phyloP scores from a whole-genome alignment of 78 protist genomes.

The Dictyostelium citrinum region DNA sequence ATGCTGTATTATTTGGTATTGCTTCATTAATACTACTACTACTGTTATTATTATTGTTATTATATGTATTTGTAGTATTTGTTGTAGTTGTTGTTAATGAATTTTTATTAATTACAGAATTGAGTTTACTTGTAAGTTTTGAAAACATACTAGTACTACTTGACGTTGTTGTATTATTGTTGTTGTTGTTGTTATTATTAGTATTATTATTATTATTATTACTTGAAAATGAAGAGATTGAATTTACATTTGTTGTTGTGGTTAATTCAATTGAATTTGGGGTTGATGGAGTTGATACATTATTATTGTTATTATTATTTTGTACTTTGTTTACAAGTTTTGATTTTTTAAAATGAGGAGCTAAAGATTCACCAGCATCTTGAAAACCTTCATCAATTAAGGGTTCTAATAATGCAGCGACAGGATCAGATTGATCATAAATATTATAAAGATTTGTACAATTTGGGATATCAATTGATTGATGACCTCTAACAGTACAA shows the following conservation, averaged over 20 bases:
- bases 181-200: background rate
- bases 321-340: background rate
- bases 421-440: constrained; percentile 64
- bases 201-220: background rate
- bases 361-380: background rate
- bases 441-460: constrained; percentile 54
- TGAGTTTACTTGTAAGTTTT: background rate
- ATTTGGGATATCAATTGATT: constrained; percentile 41
- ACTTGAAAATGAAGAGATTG: background rate
- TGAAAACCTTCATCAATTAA: constrained; percentile 50
- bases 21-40: background rate
- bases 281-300: background rate
- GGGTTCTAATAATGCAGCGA: constrained; percentile 59
- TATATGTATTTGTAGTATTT: background rate
- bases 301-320: background rate
- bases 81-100: background rate
- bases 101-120: background rate
- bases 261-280: background rate
- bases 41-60: background rate
- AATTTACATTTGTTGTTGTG: background rate
- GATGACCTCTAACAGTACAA: constrained; percentile 56
- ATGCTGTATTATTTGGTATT: background rate
- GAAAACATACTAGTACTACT: background rate
- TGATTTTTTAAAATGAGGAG: background rate
- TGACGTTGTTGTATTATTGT: background rate